Evolutionary conservation across 129 eudicot genomes (phyloP), one percentile per base, ranked within the genome.

Genomic region (Glebionis coronaria): DNA sequence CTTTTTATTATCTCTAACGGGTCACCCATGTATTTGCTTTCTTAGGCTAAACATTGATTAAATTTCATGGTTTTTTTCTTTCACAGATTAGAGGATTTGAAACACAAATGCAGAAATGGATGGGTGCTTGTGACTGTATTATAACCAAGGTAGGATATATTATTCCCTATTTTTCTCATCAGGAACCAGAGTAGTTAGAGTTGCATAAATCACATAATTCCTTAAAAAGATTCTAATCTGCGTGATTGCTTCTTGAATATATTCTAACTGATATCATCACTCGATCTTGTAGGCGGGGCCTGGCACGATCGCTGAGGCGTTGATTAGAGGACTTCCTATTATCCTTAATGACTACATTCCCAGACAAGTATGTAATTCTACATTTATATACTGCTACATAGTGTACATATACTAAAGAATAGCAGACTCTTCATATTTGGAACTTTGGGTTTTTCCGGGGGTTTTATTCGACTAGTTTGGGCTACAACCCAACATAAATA

Each of bases 331-430:
- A 46, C 98, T 93, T 68, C 98, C 98, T 0, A 93, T 93, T 73
- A 85, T 93, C 73, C 98, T 93, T 46, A 93, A 93, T 50, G 98
- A 93, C 80, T 93, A 88, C 77, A 93, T 93, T 76, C 98, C 98
- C 2, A 96, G 98, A 76, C 96, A 93, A 77, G 96, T 88, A 76
- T 54, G 98, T 68, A 16, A 80, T 54, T 56, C 14, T 46, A 58
- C 42, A 12, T 20, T 16, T 56, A 46, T 5, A 6, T 27, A 3
- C 4, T 27, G 66, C 16, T 31, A 15, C 25, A 47, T 5, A 4
- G n/a, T n/a, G 49, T 19, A 13, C 15, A 1, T 19, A 4, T 49
- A 29, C 3, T 35, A 20, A 31, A 61, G 52, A 44, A 46, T 57
- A 38, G 3, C 8, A 3, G 4, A 28, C n/a, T 58, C 7, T 58